Evolutionary conservation across 2,329 filamentous ascomycete genomes (phyloP).

Genomic region (Stagonosporopsis rhizophila): DNA sequence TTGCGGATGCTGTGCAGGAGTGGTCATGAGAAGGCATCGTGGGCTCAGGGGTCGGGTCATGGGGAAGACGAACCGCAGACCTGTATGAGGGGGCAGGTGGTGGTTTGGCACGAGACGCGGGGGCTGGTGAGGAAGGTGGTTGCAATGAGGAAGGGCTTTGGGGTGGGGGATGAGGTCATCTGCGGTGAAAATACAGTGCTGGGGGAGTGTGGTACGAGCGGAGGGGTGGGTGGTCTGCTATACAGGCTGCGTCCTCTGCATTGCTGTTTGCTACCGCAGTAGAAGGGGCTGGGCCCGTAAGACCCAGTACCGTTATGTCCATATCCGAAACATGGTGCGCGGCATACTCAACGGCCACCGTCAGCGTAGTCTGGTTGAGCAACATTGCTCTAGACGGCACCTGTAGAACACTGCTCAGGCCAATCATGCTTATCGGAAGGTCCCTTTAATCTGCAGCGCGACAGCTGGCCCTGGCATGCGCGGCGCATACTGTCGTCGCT

Average conservation of each 20-base stretch:
- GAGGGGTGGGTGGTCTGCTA: neutral
- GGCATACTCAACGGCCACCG: slow-evolving; percentile 2
- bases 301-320: neutral
- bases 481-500: neutral
- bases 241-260: neutral
- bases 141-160: neutral
- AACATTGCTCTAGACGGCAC: neutral
- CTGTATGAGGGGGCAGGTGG: neutral
- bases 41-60: slow-evolving; percentile 10
- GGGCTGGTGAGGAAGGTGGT: neutral
- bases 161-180: slow-evolving; percentile 2
- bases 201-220: neutral
- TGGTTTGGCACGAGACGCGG: slow-evolving; percentile 9
- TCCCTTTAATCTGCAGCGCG: slow-evolving; percentile 7
- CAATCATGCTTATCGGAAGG: slow-evolving; percentile 5
- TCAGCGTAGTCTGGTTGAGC: slow-evolving; percentile 7
- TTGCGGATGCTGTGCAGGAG: neutral
- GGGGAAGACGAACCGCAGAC: neutral
- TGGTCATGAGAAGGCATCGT: slow-evolving; percentile 9
- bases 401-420: slow-evolving; percentile 4
- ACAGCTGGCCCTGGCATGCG: slow-evolving; percentile 14
- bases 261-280: neutral
- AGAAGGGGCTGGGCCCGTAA: neutral
- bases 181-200: neutral
- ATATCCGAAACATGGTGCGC: slow-evolving; percentile 9